phyloP scores from a whole-genome alignment of 192 early-diverging fungal genomes.

The Linnemannia schmuckeri region DNA sequence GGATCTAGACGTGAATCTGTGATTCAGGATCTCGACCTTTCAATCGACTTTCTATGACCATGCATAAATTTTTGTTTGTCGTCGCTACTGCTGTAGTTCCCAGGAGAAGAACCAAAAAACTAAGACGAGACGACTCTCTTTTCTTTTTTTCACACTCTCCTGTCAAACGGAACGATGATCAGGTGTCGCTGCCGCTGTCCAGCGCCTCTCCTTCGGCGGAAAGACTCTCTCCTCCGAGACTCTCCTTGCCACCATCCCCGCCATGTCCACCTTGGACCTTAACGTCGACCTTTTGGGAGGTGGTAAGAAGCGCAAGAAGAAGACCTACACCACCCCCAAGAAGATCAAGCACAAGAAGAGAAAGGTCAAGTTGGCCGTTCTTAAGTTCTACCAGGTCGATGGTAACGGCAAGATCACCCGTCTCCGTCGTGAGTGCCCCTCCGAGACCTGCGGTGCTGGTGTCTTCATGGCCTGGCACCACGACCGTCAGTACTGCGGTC shows the following conservation, averaged over 20 bases:
- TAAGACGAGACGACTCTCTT: neutral
- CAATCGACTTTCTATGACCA: slow-evolving; percentile 1
- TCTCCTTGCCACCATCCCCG: slow-evolving; percentile 45
- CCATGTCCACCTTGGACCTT: slow-evolving; percentile 62
- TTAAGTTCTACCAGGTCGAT: slow-evolving; percentile 99
- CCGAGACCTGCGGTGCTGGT: slow-evolving; percentile 96
- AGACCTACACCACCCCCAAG: slow-evolving; percentile 99
- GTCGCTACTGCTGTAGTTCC: neutral
- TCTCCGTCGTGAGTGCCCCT: slow-evolving; percentile 99
- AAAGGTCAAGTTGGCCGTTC: slow-evolving; percentile 99
- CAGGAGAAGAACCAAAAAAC: neutral
- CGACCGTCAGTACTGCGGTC: slow-evolving; percentile 99
- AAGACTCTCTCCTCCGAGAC: slow-evolving; percentile 57
- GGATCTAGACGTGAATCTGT: neutral
- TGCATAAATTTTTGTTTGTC: neutral
- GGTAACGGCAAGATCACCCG: slow-evolving; percentile 97
- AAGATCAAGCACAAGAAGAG: slow-evolving; percentile 99
- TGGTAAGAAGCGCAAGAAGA: slow-evolving; percentile 99
- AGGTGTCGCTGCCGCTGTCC: slow-evolving; percentile 72
- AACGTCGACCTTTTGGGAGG: slow-evolving; percentile 77
- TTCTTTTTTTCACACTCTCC: neutral
- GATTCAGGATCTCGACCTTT: neutral
- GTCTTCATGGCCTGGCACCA: slow-evolving; percentile 99
- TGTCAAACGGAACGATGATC: slow-evolving; percentile 4
- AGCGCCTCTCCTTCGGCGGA: slow-evolving; percentile 71